Evolutionary conservation across 2,329 filamentous ascomycete species (phyloP), one percentile per base, ranked within the genome.

Genomic region (Juglanconis oblonga): DNA sequence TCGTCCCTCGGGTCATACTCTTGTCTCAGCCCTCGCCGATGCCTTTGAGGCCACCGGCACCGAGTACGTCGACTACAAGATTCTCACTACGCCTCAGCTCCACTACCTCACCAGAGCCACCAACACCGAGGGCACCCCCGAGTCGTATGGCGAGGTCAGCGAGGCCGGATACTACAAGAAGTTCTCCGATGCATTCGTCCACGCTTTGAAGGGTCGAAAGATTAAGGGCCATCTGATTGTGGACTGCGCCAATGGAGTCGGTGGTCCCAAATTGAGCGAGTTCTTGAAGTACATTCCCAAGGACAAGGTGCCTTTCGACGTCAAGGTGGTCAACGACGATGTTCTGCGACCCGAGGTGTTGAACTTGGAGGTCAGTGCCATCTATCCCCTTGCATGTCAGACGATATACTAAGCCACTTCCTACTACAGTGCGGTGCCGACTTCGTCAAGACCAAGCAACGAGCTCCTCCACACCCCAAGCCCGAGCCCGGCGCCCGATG

Each of bases 91-190:
- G 3, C 95, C 95, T n/a, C 95, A 98, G 78, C 84, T 99, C 61
- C 95, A 99, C 79, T 99, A 99, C 77, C 82, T 98, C 65, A 94
- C 94, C 36, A 91, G 95, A 65, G 96, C 93, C 75, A 85, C 92
- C 77, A 99, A 99, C 78, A 98, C 94, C 1, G 85, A 95, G 69
- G 91, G 90, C 63, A 96, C 91, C 2, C 88, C 90, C 58, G 88
- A 92, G 67, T 85, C 92, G 17, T 99, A 98, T 72, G 95, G 95
- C 59, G 87, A 92, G 71, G 85, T 92, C 56, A 96, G 90, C 64
- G 94, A 98, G 79, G 81, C 86, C 61, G 95, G 95, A 40, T 99
- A 99, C 78, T 98, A 98, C 75, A 85, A 95, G 77, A 99, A 99
- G 81, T 84, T 97, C 57, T 84, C 86, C 45, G 82, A 86, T 61